These are phyloP conservation scores for Plasmodium billcollinsi DNA, from an alignment of 169 alveolate species.

Conservation along the genomic window DNA sequence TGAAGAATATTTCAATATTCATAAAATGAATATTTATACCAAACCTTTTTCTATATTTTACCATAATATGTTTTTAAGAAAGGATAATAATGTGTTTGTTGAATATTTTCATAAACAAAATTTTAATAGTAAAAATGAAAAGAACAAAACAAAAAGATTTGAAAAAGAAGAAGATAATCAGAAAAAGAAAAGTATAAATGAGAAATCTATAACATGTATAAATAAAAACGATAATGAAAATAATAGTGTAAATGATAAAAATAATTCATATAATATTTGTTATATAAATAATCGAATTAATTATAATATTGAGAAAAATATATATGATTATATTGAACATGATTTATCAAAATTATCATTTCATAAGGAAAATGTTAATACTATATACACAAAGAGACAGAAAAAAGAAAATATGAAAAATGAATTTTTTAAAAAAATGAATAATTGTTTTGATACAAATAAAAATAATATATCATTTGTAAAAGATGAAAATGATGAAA, in stretches of 20 bases:
- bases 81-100: conserved; percentile 45
- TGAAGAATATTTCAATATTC: conserved; percentile 70
- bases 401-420: conserved; percentile 5
- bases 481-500: conserved; percentile 15
- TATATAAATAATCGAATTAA: not conserved
- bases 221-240: not conserved
- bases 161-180: not conserved
- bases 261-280: not conserved
- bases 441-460: not conserved
- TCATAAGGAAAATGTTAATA: not conserved
- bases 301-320: not conserved
- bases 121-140: not conserved
- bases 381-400: conserved; percentile 11
- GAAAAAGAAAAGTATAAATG: not conserved
- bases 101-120: not conserved
- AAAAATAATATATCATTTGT: not conserved
- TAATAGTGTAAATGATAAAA: not conserved
- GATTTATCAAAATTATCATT: not conserved
- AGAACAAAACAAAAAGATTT: not conserved
- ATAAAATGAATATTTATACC: conserved; percentile 45
- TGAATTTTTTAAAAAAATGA: not conserved
- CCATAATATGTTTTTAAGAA: conserved; percentile 34
- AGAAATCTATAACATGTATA: not conserved
- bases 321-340: not conserved
- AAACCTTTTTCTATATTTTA: conserved; percentile 56